Conservation (phyloP, 164 flowering plant species). For the Paratinospora sagittata region DNA sequence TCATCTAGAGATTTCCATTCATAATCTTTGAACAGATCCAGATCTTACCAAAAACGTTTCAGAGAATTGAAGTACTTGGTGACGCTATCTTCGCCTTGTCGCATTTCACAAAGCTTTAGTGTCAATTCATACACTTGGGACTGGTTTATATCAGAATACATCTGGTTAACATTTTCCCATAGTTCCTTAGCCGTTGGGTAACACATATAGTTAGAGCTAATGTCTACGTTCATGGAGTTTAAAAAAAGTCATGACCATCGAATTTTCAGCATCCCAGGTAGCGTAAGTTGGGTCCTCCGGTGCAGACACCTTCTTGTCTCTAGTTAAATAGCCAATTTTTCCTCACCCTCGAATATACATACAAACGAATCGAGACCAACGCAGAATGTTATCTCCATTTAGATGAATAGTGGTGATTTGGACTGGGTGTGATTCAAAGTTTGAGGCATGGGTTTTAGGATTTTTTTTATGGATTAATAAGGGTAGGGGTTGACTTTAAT, state of each 20-base stretch:
- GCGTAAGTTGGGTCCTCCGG: neutral
- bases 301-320: neutral
- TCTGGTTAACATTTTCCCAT: neutral
- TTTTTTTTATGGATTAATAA: too few relatives aligned
- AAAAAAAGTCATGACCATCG: constrained; percentile 10
- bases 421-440: neutral
- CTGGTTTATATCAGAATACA: neutral
- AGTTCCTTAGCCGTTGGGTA: constrained; percentile 10
- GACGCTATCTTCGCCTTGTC: neutral
- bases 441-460: too few relatives aligned
- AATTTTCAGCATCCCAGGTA: neutral
- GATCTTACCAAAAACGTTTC: neutral
- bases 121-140: constrained; percentile 1
- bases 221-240: constrained; percentile 11
- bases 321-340: neutral
- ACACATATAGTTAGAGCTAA: constrained; percentile 9
- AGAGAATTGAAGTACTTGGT: neutral
- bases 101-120: neutral
- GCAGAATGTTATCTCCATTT: neutral
- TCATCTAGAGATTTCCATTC: constrained; percentile 1
- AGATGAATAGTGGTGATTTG: neutral
- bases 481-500: too few relatives aligned
- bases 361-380: neutral
- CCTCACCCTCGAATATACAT: neutral
- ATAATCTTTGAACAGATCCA: constrained; percentile 1